phyloP scores from a whole-genome alignment of 768 basidiomycete species.

The Suillus brevipes region DNA sequence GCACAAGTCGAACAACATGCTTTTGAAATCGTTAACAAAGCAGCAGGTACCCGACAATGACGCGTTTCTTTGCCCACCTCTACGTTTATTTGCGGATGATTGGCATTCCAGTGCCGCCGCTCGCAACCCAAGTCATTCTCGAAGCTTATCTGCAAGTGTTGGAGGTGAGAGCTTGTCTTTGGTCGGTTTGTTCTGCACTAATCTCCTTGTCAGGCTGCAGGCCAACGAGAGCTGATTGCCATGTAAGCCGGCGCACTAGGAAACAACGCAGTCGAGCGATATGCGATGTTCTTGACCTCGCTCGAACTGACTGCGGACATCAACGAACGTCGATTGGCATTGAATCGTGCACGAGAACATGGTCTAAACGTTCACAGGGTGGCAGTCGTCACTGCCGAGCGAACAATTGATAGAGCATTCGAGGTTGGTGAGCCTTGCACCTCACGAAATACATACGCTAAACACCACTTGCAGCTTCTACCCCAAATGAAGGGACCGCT shows the following conservation, averaged over 20 bases:
- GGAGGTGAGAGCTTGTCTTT: slow-evolving; percentile 51
- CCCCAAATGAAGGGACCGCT: slow-evolving; percentile 56
- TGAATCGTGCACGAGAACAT: slow-evolving; percentile 78
- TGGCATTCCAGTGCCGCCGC: slow-evolving; percentile 67
- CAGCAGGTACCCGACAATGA: slow-evolving; percentile 64
- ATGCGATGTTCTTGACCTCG: slow-evolving; percentile 85
- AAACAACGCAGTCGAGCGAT: slow-evolving; percentile 88
- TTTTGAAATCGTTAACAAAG: slow-evolving; percentile 6
- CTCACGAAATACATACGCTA: background rate
- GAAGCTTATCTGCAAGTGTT: slow-evolving; percentile 88
- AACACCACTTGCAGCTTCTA: background rate
- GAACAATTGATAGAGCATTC: slow-evolving; percentile 71
- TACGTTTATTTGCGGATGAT: slow-evolving; percentile 61
- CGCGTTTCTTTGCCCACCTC: slow-evolving; percentile 92
- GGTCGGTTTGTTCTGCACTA: background rate
- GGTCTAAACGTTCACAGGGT: slow-evolving; percentile 82
- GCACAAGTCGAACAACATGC: slow-evolving; percentile 45
- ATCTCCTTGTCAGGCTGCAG: slow-evolving; percentile 51
- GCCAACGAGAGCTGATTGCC: slow-evolving; percentile 84
- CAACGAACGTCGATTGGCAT: slow-evolving; percentile 64
- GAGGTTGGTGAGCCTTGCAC: slow-evolving; percentile 39
- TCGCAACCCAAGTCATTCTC: slow-evolving; percentile 77
- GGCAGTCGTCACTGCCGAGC: slow-evolving; percentile 77
- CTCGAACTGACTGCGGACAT: slow-evolving; percentile 64
- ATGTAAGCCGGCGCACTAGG: slow-evolving; percentile 92